phyloP scores from a whole-genome alignment of 139 green algal species.

The Chlamydomonas applanata region DNA sequence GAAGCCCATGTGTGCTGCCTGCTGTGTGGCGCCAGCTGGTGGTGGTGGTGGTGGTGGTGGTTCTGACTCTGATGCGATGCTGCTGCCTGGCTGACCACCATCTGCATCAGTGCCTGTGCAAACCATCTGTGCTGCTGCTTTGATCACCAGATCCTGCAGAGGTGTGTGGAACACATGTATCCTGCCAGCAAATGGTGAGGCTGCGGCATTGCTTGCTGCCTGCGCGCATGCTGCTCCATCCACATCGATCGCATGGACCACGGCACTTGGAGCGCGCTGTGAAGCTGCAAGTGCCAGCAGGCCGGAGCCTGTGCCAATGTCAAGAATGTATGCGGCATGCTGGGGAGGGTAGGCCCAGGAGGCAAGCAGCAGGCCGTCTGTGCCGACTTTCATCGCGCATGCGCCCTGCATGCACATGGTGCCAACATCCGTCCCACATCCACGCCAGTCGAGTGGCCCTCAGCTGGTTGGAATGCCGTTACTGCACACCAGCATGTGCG shows the following conservation, averaged over 20 bases:
- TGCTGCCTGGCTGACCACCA: too few species aligned
- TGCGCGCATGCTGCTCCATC: constrained; percentile 23
- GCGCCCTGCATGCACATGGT: neutral
- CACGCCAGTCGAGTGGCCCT: too few species aligned
- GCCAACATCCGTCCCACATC: too few species aligned
- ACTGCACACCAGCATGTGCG: too few species aligned
- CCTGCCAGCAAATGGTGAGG: constrained; percentile 26
- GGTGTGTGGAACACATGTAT: constrained; percentile 21
- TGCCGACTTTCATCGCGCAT: constrained; percentile 20
- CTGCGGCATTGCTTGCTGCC: constrained; percentile 27
- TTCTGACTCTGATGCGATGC: neutral
- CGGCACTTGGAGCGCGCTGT: constrained; percentile 6
- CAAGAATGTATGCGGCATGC: constrained; percentile 10
- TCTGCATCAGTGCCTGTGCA: too few species aligned
- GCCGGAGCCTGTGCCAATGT: constrained; percentile 35
- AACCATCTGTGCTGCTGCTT: too few species aligned
- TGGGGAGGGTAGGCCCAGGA: constrained; percentile 23
- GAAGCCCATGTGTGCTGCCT: too few species aligned
- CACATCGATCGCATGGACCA: constrained; percentile 41
- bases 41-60: neutral
- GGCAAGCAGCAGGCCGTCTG: constrained; percentile 44
- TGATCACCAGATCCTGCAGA: constrained; percentile 41
- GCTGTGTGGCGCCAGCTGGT: neutral
- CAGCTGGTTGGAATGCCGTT: too few species aligned
- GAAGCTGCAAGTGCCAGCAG: constrained; percentile 50